Conservation (phyloP, 495 filamentous ascomycete genomes). For the Thozetella sp. region DNA sequence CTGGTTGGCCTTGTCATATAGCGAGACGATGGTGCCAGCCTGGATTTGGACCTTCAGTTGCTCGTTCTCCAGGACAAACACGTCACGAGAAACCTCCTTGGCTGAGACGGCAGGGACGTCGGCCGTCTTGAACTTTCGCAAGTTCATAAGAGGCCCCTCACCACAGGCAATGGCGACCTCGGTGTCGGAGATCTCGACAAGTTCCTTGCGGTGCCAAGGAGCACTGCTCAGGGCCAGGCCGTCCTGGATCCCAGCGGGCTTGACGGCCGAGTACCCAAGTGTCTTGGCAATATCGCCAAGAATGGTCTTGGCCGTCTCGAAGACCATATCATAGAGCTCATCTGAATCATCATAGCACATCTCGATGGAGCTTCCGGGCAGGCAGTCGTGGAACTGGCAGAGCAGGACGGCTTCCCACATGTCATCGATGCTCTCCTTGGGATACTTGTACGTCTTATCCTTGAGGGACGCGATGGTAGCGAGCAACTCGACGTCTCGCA, state of each 20-base stretch:
- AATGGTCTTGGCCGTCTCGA: conserved; percentile 71
- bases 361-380: conserved; percentile 93
- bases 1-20: conserved; percentile 69
- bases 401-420: conserved; percentile 90
- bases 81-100: conserved; percentile 62
- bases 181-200: conserved; percentile 60
- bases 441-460: conserved; percentile 76
- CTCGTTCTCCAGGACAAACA: conserved; percentile 78
- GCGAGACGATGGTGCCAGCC: conserved; percentile 76
- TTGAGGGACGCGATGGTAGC: conserved; percentile 82
- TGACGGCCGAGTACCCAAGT: conserved; percentile 57
- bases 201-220: conserved; percentile 76
- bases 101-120: conserved; percentile 58
- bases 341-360: conserved; percentile 97
- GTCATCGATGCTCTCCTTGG: conserved; percentile 85
- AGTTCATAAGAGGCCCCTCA: conserved; percentile 44
- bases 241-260: conserved; percentile 30
- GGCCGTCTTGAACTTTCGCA: conserved; percentile 46
- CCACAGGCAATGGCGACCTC: conserved; percentile 50
- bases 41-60: conserved; percentile 72
- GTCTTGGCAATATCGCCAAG: conserved; percentile 67
- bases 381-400: conserved; percentile 96
- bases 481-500: conserved; percentile 87
- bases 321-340: conserved; percentile 81
- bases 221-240: conserved; percentile 75